Evolutionary conservation across 805 yeast genomes (phyloP), one percentile per base, ranked within the genome.

Genomic region (Pichia paraexigua): DNA sequence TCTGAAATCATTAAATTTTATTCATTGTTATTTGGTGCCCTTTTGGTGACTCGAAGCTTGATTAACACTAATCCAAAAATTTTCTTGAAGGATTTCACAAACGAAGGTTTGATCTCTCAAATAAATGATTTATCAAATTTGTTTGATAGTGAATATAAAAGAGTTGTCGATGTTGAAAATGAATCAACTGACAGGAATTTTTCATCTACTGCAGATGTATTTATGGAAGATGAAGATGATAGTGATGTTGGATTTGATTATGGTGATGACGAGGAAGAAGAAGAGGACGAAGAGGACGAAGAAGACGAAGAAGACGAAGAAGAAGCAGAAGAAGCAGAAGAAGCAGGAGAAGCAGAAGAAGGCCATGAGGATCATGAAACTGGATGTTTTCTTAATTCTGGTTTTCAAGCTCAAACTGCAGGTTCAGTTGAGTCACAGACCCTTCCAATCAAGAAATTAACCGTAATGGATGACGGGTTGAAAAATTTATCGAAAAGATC

Each of bases 101-200:
- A 86, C 50, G 95, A 88, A 59, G 96, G 96, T 0, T 65, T 85
- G n/a, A 62, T 83, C 5, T 65, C 74, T 18, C 87, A 83, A 60
- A 70, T 76, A 11, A 56, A 66, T 1, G 53, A 60, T 0, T 64
- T 80, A 4, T 35, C 39, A 5, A 17, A n/a, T n/a, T 35, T 49
- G 13, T 45, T 48, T n/a, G 39, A 46, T 32, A 20, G 15, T 68
- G 66, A 65, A 25, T 56, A 59, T 10, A 52, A 63, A 41, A 42
- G 53, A 52, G 22, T 46, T 40, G 40, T 11, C n/a, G 47, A 25
- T 21, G 17, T n/a, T 8, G 39, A n/a, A 35, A 35, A 35, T n/a
- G 39, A n/a, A n/a, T 41, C 45, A 47, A 20, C 22, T 47, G 41
- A 41, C 25, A 20, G 17, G 18, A 24, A 41, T 18, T 6, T 12